These are phyloP conservation scores for Fusarium setosum DNA, from an alignment of 2,329 filamentous ascomycete genomes.

Conservation along the genomic window DNA sequence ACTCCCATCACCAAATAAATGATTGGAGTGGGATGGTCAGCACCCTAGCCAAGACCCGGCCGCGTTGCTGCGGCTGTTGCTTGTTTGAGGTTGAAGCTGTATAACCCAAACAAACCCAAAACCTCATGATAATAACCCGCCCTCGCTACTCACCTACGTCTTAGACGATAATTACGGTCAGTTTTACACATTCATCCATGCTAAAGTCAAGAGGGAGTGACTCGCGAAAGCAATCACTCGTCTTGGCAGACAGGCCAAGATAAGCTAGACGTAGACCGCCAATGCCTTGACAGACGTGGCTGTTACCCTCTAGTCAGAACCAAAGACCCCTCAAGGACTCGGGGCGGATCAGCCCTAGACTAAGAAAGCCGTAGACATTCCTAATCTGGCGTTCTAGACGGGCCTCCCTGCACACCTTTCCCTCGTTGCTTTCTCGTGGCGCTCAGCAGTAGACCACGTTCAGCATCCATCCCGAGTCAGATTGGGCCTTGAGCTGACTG, in stretches of 20 bases:
- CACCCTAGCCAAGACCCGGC: slow-evolving; percentile 15
- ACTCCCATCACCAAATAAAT: slow-evolving; percentile 34
- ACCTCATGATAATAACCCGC: background rate
- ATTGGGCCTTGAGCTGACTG: slow-evolving; percentile 14
- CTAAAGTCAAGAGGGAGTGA: too few relatives aligned
- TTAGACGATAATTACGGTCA: background rate
- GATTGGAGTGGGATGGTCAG: slow-evolving; percentile 24
- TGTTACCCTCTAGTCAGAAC: background rate
- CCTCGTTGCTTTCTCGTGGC: slow-evolving; percentile 1
- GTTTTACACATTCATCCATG: too few relatives aligned
- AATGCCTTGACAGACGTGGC: slow-evolving; percentile 3
- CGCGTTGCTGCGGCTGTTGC: slow-evolving; percentile 12
- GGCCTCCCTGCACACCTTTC: background rate
- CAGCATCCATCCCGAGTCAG: slow-evolving; percentile 9
- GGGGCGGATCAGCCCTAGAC: slow-evolving; percentile 25
- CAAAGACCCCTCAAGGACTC: slow-evolving; percentile 8
- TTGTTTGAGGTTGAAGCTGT: slow-evolving; percentile 10
- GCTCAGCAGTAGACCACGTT: slow-evolving; percentile 19
- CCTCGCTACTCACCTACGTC: background rate
- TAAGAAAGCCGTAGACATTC: slow-evolving; percentile 5
- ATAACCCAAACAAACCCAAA: background rate
- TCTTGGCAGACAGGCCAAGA: background rate
- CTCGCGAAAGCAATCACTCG: background rate
- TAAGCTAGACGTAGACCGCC: background rate
- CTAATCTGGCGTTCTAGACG: slow-evolving; percentile 17